A percentile compares a stretch with the other conserved stretches of the same genome.
These are phyloP conservation scores for Canariomyces notabilis DNA, from an alignment of 2,329 filamentous ascomycete genomes.

Conservation along the genomic window DNA sequence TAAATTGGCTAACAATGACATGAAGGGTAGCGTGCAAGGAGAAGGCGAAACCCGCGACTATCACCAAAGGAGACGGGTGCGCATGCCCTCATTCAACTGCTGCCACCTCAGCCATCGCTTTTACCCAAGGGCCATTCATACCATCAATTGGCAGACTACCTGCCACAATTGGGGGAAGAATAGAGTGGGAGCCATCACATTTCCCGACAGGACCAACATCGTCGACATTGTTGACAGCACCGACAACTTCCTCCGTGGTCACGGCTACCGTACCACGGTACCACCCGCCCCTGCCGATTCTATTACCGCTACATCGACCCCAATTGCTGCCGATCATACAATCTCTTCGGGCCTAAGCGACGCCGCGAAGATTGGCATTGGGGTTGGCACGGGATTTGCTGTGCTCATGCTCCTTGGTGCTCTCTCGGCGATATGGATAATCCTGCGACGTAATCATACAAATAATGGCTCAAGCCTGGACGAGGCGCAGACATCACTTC, in stretches of 20 bases:
- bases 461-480: not conserved
- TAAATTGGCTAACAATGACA: not conserved
- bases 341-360: conserved; percentile 23
- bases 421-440: conserved; percentile 6
- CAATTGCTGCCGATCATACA: too few relatives aligned
- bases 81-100: conserved; percentile 20
- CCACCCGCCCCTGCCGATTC: too few relatives aligned
- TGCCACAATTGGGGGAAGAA: conserved; percentile 16
- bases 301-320: too few relatives aligned
- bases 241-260: not conserved
- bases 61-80: conserved; percentile 22
- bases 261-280: too few relatives aligned
- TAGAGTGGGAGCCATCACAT: conserved; percentile 23
- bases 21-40: conserved; percentile 22
- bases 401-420: conserved; percentile 14
- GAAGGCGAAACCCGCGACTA: conserved; percentile 16
- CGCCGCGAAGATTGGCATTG: conserved; percentile 23
- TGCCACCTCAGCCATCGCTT: conserved; percentile 21
- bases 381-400: conserved; percentile 9
- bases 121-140: conserved; percentile 19
- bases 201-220: conserved; percentile 19
- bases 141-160: conserved; percentile 20
- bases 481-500: not conserved
- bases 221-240: not conserved
- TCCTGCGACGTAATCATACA: conserved; percentile 7